phyloP scores from a whole-genome alignment of 441 rosid species.

The Arabidopsis lyrata region DNA sequence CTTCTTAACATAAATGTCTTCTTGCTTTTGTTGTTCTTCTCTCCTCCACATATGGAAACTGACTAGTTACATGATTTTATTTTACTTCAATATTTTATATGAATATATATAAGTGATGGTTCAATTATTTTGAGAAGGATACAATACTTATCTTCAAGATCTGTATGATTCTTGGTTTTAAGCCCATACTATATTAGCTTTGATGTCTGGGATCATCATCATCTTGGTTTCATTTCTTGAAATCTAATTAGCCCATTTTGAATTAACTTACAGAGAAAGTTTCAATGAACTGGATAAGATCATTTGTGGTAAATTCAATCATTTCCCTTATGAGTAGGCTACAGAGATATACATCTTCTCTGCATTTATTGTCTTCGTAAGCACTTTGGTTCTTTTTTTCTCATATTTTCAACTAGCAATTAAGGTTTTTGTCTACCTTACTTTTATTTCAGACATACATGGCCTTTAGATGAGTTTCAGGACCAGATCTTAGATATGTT shows the following conservation, averaged over 20 bases:
- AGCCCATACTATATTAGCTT: slow-evolving; percentile 28
- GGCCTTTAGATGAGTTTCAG: slow-evolving; percentile 25
- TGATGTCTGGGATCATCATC: slow-evolving; percentile 2
- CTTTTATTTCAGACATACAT: slow-evolving; percentile 36
- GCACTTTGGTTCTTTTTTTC: slow-evolving; percentile 30
- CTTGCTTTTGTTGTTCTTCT: slow-evolving; percentile 30
- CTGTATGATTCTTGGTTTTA: slow-evolving; percentile 5
- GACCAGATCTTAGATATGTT: slow-evolving; percentile 38
- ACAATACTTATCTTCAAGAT: slow-evolving; percentile 33
- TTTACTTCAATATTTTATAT: slow-evolving; percentile 20
- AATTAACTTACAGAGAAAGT: neutral
- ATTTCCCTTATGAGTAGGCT: slow-evolving; percentile 33
- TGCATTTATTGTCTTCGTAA: slow-evolving; percentile 31
- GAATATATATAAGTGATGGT: slow-evolving; percentile 23
- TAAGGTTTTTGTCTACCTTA: slow-evolving; percentile 35
- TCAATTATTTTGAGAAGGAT: slow-evolving; percentile 30
- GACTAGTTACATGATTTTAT: slow-evolving; percentile 12
- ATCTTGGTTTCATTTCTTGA: slow-evolving; percentile 4
- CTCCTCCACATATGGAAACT: slow-evolving; percentile 33
- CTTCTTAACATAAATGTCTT: slow-evolving; percentile 23
- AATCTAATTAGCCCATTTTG: no score
- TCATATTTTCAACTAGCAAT: slow-evolving; percentile 36
- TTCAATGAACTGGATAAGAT: slow-evolving; percentile 29
- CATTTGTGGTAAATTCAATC: slow-evolving; percentile 1
- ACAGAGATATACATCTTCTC: slow-evolving; percentile 34